These are phyloP conservation scores for Akebia trifoliata DNA, from an alignment of 164 flowering plant species.

Conservation along the genomic window DNA sequence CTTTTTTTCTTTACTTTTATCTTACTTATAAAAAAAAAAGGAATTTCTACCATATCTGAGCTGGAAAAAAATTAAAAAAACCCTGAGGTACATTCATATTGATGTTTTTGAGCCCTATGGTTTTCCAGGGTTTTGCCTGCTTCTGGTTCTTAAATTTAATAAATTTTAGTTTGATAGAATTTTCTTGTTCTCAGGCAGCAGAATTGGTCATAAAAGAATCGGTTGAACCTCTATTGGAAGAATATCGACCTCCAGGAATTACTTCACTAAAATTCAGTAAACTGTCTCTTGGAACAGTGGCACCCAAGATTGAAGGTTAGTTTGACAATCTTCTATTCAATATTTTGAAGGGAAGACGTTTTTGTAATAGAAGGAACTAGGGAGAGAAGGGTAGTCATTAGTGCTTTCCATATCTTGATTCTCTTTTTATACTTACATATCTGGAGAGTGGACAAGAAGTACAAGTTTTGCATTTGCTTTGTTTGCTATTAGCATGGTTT, in stretches of 20 bases:
- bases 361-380: not conserved
- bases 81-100: not conserved
- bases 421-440: not conserved
- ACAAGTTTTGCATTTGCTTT: too few relatives aligned
- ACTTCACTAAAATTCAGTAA: slow-evolving; percentile 90
- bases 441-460: too few relatives aligned
- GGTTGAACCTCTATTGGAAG: slow-evolving; percentile 93
- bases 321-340: not conserved
- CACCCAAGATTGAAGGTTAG: slow-evolving; percentile 94
- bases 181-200: slow-evolving; percentile 64
- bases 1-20: too few relatives aligned
- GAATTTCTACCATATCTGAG: too few relatives aligned
- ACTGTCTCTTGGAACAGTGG: slow-evolving; percentile 81
- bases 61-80: not conserved
- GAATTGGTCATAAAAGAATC: slow-evolving; percentile 74
- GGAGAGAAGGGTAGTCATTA: not conserved
- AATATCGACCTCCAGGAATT: slow-evolving; percentile 89
- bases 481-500: too few relatives aligned
- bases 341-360: too few relatives aligned
- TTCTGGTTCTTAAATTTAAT: not conserved
- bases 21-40: too few relatives aligned
- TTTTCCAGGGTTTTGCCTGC: not conserved
- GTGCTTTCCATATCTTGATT: not conserved
- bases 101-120: not conserved
- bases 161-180: not conserved